These are phyloP conservation scores for Salix udensis DNA, from an alignment of 345 rosid species.

Conservation along the genomic window DNA sequence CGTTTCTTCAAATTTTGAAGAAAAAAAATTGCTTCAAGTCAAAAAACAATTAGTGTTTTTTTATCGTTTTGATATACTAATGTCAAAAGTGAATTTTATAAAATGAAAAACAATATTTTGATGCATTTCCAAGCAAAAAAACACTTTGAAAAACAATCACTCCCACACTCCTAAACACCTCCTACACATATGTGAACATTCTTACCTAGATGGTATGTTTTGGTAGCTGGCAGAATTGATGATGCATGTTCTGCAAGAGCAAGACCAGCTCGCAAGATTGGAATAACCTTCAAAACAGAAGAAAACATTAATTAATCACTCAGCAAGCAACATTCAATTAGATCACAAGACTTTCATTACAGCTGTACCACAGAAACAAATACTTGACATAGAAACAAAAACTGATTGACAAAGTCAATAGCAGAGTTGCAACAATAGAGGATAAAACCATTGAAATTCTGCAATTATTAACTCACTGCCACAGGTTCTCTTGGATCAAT, in stretches of 20 bases:
- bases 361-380: too few species aligned
- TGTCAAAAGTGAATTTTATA: too few species aligned
- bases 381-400: too few species aligned
- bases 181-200: neutral
- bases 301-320: constrained; percentile 4
- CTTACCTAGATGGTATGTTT: constrained; percentile 79
- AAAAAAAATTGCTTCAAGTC: too few species aligned
- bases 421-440: neutral
- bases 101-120: too few species aligned
- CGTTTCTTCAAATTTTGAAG: too few species aligned
- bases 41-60: too few species aligned
- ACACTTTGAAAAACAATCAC: too few species aligned
- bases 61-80: too few species aligned
- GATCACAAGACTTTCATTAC: too few species aligned
- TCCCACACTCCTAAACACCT: too few species aligned
- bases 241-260: constrained; percentile 89
- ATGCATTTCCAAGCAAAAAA: too few species aligned
- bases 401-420: neutral
- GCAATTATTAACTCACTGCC: constrained; percentile 46
- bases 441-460: neutral
- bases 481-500: constrained; percentile 90
- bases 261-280: constrained; percentile 90
- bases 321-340: neutral
- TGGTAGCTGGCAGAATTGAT: constrained; percentile 74
- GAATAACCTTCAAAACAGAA: constrained; percentile 61